Conservation (phyloP, 345 rosid genomes). For the Eucalyptus microcorys region DNA sequence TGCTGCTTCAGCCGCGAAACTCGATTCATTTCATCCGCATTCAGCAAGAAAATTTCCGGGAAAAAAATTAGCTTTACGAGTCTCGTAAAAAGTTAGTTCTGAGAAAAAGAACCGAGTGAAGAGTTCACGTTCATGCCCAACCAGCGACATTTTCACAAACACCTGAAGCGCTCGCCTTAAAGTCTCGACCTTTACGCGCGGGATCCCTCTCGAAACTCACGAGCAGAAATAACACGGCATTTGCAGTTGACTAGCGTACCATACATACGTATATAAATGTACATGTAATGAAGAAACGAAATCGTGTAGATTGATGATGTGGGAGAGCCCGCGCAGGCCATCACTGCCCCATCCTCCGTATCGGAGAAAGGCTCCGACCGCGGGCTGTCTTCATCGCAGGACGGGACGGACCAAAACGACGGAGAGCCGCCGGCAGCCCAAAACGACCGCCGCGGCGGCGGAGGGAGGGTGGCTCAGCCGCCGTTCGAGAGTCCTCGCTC, state of each 20-base stretch:
- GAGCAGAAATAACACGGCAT: background rate
- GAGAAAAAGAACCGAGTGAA: background rate
- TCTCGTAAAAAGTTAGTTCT: background rate
- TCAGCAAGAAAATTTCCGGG: background rate
- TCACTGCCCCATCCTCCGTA: constrained; percentile 28
- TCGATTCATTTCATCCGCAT: background rate
- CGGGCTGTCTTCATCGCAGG: constrained; percentile 80
- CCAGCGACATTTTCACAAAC: background rate
- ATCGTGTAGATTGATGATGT: background rate
- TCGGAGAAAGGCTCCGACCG: constrained; percentile 37
- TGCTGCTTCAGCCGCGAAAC: background rate
- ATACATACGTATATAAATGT: background rate
- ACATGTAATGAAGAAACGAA: background rate
- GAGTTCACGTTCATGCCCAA: background rate
- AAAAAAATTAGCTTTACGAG: background rate
- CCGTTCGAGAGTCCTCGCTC: background rate
- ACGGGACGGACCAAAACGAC: background rate
- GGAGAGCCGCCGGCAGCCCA: constrained; percentile 44
- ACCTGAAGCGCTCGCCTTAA: background rate
- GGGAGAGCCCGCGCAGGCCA: constrained; percentile 53
- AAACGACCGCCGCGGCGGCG: background rate
- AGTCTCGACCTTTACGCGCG: background rate
- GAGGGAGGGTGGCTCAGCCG: constrained; percentile 16
- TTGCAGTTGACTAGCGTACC: background rate
- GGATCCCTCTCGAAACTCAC: background rate